phyloP scores from a whole-genome alignment of 352 stramenopile genomes.

The Phytophthora megakarya region DNA sequence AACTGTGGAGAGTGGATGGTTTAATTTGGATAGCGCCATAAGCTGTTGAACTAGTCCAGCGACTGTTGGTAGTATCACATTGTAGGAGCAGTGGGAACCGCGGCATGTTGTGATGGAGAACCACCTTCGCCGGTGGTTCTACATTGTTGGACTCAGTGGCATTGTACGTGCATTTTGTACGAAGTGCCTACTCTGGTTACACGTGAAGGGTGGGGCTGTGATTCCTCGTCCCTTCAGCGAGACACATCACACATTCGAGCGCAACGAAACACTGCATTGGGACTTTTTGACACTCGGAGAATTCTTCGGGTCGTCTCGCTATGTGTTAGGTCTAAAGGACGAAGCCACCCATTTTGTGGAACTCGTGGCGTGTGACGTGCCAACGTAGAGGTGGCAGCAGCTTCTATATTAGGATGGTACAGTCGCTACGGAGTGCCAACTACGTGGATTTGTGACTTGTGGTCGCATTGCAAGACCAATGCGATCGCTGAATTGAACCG shows the following conservation, averaged over 20 bases:
- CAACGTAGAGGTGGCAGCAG: constrained; percentile 18
- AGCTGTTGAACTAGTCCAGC: too few species aligned
- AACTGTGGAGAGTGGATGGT: too few species aligned
- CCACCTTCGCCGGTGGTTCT: too few species aligned
- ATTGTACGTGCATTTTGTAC: too few species aligned
- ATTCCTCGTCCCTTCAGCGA: constrained; percentile 13
- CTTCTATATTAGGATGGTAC: constrained; percentile 4
- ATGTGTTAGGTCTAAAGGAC: constrained; percentile 14
- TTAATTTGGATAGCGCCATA: too few species aligned
- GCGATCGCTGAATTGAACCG: constrained; percentile 13
- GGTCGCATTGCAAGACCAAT: constrained; percentile 39
- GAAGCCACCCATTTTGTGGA: constrained; percentile 14
- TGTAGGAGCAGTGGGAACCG: too few species aligned
- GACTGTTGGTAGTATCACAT: too few species aligned
- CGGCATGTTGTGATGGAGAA: too few species aligned
- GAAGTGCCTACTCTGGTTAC: neutral
- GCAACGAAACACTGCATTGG: constrained; percentile 11
- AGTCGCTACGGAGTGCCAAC: constrained; percentile 15
- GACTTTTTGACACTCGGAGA: constrained; percentile 13
- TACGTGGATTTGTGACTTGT: constrained; percentile 31
- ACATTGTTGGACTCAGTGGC: too few species aligned
- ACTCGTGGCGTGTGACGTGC: constrained; percentile 15
- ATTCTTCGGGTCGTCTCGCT: constrained; percentile 12
- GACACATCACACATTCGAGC: constrained; percentile 11
- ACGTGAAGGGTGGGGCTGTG: constrained; percentile 8